Base-by-base conservation (phyloP, 257 asterid species). In the Anisodus acutangulus region DNA sequence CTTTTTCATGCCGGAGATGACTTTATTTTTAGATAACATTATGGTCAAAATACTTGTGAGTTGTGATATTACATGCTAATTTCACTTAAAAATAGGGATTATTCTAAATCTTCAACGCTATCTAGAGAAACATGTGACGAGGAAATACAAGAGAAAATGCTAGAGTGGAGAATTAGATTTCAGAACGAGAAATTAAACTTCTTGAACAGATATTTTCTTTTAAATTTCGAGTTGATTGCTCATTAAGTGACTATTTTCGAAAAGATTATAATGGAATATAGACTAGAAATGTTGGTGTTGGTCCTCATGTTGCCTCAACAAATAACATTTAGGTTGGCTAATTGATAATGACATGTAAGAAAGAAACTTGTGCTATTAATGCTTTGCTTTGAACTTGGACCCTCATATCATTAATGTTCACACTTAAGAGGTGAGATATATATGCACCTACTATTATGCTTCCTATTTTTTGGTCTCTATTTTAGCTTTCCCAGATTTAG, bases 231-330 rank as follows among this genome's bases (percentile, higher is more conserved):
- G 9, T 71, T 43, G n/a, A 35, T 72, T 19, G 11, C 22, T 22
- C 13, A 3, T 22, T 12, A 0, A 0, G 45, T 22, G 11, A 49
- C 1, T 47, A 1, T 19, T 22, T 76, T 76, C 63, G 0, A 5
- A 76, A 76, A 51, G 26, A 49, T 76, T 49, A 51, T 76, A 51
- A 22, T 51, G 45, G 1, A 8, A 6, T 8, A 76, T 3, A 22
- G 45, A 49, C 45, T 22, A 12, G 62, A 76, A 51, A 51, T 22
- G 4, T 76, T 8, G 51, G 39, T 35, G 26, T 26, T 26, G 81
- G 63, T 76, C 81, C 47, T 53, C 6, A 76, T 51, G 81, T 76
- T 26, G 12, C 81, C 81, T 76, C 81, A 76, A 51, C 81, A 4
- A 76, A 76, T 26, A 53, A 51, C 81, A 76, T 6, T 15, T 3